A percentile compares a stretch with the other conserved stretches of the same genome.
Evolutionary conservation across 805 yeast genomes (phyloP).

Genomic region (Starmerella powellii): DNA sequence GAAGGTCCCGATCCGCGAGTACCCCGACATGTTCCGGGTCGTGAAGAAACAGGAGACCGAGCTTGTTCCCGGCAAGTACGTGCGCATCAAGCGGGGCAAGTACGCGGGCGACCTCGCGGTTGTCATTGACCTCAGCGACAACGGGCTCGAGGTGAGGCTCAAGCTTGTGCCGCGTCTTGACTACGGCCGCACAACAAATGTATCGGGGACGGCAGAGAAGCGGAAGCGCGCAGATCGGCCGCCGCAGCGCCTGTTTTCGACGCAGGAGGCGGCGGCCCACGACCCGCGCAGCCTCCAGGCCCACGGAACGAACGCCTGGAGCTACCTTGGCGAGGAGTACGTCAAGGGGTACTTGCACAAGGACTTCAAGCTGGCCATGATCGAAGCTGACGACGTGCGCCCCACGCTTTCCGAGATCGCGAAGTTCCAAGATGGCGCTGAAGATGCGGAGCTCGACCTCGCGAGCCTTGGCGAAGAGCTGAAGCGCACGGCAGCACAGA

Average conservation of each 20-base stretch:
- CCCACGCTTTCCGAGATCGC: constrained; percentile 70
- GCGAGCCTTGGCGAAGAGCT: constrained; percentile 78
- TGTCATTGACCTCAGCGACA: constrained; percentile 85
- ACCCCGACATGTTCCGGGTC: constrained; percentile 84
- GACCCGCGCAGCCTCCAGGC: constrained; percentile 59
- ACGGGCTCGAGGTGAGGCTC: constrained; percentile 88
- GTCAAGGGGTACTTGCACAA: constrained; percentile 78
- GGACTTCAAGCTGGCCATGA: constrained; percentile 69
- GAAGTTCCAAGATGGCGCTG: constrained; percentile 54
- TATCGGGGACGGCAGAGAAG: constrained; percentile 39
- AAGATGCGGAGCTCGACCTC: constrained; percentile 79
- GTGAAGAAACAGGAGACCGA: constrained; percentile 78
- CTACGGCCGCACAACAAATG: constrained; percentile 48
- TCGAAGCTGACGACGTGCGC: constrained; percentile 66
- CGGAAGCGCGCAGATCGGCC: constrained; percentile 54
- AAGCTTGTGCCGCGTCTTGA: constrained; percentile 88
- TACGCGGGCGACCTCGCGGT: constrained; percentile 88
- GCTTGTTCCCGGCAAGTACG: constrained; percentile 82
- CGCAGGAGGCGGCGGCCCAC: constrained; percentile 74
- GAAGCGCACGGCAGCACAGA: constrained; percentile 43
- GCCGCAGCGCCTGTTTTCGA: constrained; percentile 73
- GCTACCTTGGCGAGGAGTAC: constrained; percentile 80
- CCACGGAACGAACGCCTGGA: constrained; percentile 45
- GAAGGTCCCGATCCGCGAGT: constrained; percentile 82
- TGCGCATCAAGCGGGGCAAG: constrained; percentile 79